These are phyloP conservation scores for Saccharomyces eubayanus DNA, from an alignment of 805 yeast genomes.

Conservation along the genomic window DNA sequence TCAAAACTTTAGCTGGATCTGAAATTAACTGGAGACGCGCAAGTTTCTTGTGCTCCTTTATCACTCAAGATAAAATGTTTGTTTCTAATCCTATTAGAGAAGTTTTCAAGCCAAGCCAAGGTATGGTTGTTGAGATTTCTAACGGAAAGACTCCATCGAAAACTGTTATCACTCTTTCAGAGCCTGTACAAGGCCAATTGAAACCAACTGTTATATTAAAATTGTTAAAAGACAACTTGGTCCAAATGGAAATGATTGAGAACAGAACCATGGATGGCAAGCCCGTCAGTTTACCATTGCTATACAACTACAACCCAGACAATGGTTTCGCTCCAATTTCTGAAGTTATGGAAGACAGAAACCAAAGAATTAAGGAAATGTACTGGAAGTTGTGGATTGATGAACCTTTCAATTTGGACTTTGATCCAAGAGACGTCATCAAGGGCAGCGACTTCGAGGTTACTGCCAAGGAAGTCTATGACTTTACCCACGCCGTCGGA, in stretches of 20 bases:
- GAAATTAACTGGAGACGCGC: conserved; percentile 86
- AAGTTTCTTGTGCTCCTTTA: conserved; percentile 64
- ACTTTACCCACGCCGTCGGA: conserved; percentile 94
- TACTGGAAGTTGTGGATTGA: conserved; percentile 96
- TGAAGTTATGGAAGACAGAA: conserved; percentile 85
- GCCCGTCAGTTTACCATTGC: conserved; percentile 68
- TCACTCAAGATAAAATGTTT: conserved; percentile 80
- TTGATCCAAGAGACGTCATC: conserved; percentile 63
- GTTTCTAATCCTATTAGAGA: conserved; percentile 71
- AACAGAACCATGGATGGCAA: conserved; percentile 72
- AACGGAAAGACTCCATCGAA: conserved; percentile 43
- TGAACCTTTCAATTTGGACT: conserved; percentile 54
- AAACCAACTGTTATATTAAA: conserved; percentile 60
- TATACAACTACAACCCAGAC: conserved; percentile 69
- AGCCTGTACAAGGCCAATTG: conserved; percentile 61
- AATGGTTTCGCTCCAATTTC: conserved; percentile 94
- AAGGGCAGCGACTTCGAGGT: conserved; percentile 63
- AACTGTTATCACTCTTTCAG: conserved; percentile 57
- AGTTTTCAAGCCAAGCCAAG: conserved; percentile 65
- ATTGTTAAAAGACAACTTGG: conserved; percentile 41
- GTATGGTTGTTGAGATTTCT: conserved; percentile 54
- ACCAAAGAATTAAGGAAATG: conserved; percentile 85
- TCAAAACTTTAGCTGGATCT: conserved; percentile 70
- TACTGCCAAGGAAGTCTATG: conserved; percentile 70
- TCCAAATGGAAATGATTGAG: conserved; percentile 73